Base-by-base conservation (phyloP, 495 filamentous ascomycete species). In the Penicillium soppii region DNA sequence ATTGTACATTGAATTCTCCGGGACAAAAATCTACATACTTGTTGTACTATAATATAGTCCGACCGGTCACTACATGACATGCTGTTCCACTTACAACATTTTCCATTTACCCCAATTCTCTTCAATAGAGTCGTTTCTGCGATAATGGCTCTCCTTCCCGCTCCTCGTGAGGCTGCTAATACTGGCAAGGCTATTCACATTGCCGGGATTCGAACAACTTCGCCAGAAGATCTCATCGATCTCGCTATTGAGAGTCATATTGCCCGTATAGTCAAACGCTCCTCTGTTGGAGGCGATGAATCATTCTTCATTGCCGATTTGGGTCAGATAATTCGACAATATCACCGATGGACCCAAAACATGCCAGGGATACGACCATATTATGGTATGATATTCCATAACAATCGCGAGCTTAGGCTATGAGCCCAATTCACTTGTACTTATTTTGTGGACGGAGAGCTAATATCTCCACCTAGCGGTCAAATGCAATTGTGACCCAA, bases 401-500 rank as follows among this genome's bases (percentile, higher is more conserved):
- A 27, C 16, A 3, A 36, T 53, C n/a, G n/a, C n/a, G n/a, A n/a
- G n/a, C n/a, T n/a, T n/a, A 13, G 35, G 9, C 21, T 41, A 13
- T 10, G 16, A 29, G 12, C 19, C 19, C 35, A 12, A 30, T 13
- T 7, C 3, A 7, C 13, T 27, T 35, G 16, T 19, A 22, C 15
- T 37, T 27, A 2, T 6, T 32, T 6, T 23, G 7, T 1, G 20
- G 13, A 42, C 9, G 5, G 8, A 33, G 29, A 7, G 17, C 3
- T 54, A 10, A 43, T 39, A 27, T 38, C 3, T 30, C 20, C 27
- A 15, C 9, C 8, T 43, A 68, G 67, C 69, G 7, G 68, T 72
- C 7, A 72, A 72, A 65, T 72, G 69, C 54, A 71, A 71, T 39
- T 46, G 61, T 0, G 66, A 71, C 39, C 47, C 54, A 13, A 49